Evolutionary conservation across 1,284 basidiomycete genomes (phyloP).

Genomic region (Malassezia sympodialis): DNA sequence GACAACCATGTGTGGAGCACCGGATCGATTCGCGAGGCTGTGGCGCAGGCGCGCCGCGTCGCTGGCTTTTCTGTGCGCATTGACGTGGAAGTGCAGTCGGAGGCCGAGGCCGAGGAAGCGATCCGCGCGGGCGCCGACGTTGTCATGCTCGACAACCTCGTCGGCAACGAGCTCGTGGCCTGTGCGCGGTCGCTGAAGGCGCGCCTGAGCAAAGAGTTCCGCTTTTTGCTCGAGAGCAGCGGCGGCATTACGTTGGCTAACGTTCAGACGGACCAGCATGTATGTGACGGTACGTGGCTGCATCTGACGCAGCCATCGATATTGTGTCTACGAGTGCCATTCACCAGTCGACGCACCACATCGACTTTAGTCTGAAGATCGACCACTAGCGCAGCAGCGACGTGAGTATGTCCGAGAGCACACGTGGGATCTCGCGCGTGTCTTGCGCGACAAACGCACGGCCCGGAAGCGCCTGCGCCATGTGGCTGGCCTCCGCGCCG

Average conservation of each 20-base stretch:
- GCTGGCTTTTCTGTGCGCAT: constrained; percentile 86
- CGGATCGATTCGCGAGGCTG: constrained; percentile 82
- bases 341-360: constrained; percentile 46
- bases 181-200: constrained; percentile 29
- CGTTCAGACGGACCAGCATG: constrained; percentile 28
- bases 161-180: constrained; percentile 30
- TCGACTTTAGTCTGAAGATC: constrained; percentile 46
- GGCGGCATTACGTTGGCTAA: constrained; percentile 43
- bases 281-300: constrained; percentile 26
- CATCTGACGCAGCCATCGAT: constrained; percentile 28
- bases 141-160: constrained; percentile 73
- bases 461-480: constrained; percentile 31
- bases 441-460: constrained; percentile 36
- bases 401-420: constrained; percentile 37
- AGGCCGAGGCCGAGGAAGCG: constrained; percentile 85
- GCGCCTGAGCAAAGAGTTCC: constrained; percentile 17
- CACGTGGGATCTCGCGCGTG: constrained; percentile 35
- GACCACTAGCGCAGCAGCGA: constrained; percentile 31
- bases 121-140: constrained; percentile 93
- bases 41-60: constrained; percentile 71
- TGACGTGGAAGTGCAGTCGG: constrained; percentile 83
- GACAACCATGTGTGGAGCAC: constrained; percentile 99
- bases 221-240: constrained; percentile 39
- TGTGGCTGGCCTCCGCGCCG: constrained; percentile 26
- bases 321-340: constrained; percentile 42